Base-by-base conservation (phyloP, 2,329 filamentous ascomycete species). In the Hysterium pulicare region DNA sequence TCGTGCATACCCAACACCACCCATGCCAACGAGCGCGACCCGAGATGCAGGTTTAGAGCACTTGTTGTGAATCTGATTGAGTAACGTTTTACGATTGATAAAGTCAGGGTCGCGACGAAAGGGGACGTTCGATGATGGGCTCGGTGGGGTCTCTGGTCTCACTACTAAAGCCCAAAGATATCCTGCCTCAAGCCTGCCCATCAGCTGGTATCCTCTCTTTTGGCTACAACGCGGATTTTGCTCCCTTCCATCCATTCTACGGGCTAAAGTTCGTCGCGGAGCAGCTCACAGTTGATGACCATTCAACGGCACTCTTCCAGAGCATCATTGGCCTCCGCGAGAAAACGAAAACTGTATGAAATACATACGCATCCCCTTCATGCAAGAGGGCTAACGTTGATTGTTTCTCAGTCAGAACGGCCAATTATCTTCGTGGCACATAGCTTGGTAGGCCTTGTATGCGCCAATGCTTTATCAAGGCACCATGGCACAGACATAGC, bases 1-100 rank as follows among this genome's bases (percentile, higher is more conserved):
- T 4, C 3, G 5, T 3, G 13, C 45, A 42, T 46, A 59, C 54
- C 57, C 59, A 15, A 62, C 53, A 8, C 58, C 58, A 20, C 56
- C 56, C n/a, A 60, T 41, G 21, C 62, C 61, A 8, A 63, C 57
- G 16, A 66, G 58, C 32, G 59, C 61, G 8, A 52, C 48, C 15
- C 57, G 46, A 30, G 54, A 54, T 17, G 47, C 54, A 31, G 49
- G 49, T 32, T 64, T 2, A 68, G 52, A 16, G 55, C 66, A 61
- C 64, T 63, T 47, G 38, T 57, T 28, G 32, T 45, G 26, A 13
- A 64, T 50, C 48, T 51, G 53, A 22, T 50, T 45, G 13, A 60
- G 20, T 19, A 62, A 36, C 2, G 37, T 41, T 26, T 44, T 50
- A 13, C 55, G 54, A 22, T 59, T 50, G 26, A 64, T 42, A 30